Evolutionary conservation across 768 basidiomycete genomes (phyloP).

Genomic region (Lactifluus hygrophoroides): DNA sequence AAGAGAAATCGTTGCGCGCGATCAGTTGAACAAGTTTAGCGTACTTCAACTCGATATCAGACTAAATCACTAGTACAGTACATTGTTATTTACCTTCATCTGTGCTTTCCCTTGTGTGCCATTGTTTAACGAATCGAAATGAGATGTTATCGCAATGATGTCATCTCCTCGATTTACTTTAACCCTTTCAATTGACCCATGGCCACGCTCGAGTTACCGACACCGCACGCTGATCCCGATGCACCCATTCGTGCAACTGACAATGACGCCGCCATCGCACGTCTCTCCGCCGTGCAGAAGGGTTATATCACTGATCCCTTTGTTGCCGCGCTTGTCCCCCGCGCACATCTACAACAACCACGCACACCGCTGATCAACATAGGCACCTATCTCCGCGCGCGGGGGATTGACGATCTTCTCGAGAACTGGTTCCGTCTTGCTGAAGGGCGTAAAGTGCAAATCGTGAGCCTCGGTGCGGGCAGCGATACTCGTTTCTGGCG

Average conservation of each 20-base stretch:
- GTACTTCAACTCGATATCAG: no score
- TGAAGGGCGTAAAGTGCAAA: conserved; percentile 55
- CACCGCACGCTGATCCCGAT: conserved; percentile 37
- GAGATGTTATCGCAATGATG: no score
- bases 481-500: conserved; percentile 97
- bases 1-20: no score
- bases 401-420: conserved; percentile 72
- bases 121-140: no score
- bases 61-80: no score
- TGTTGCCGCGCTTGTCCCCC: conserved; percentile 56
- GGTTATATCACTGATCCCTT: conserved; percentile 78
- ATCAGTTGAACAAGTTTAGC: no score
- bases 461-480: conserved; percentile 91
- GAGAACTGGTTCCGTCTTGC: conserved; percentile 40
- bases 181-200: not conserved
- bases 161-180: no score
- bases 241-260: conserved; percentile 69
- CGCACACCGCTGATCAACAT: conserved; percentile 90
- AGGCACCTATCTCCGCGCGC: conserved; percentile 82
- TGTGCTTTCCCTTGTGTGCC: no score
- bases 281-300: conserved; percentile 74
- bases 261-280: conserved; percentile 73
- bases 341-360: conserved; percentile 47
- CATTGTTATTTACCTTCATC: no score
- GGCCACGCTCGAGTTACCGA: not conserved